phyloP scores from a whole-genome alignment of 1,284 basidiomycete species.

The Boletellus deceptivus region DNA sequence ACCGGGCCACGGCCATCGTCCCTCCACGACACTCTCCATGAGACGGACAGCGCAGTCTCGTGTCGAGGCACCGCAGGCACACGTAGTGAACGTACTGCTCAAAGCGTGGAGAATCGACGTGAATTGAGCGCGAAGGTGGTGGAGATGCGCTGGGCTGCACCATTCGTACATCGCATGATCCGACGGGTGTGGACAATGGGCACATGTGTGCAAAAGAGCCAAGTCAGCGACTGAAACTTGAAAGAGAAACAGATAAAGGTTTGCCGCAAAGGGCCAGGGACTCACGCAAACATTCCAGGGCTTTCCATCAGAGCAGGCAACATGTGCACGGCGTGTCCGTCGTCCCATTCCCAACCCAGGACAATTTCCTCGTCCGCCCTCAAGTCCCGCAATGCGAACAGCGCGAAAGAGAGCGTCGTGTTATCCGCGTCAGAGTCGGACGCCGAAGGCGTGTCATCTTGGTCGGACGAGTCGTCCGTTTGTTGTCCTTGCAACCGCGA shows the following conservation, averaged over 20 bases:
- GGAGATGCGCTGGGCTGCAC: slow-evolving; percentile 48
- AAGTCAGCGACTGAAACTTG: slow-evolving; percentile 4
- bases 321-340: slow-evolving; percentile 83
- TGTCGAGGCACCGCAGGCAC: slow-evolving; percentile 66
- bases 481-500: slow-evolving; percentile 13
- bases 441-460: slow-evolving; percentile 37
- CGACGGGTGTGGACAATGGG: background rate
- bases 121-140: slow-evolving; percentile 61
- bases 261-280: slow-evolving; percentile 9
- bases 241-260: background rate
- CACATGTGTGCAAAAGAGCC: background rate
- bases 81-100: slow-evolving; percentile 72
- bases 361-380: slow-evolving; percentile 85
- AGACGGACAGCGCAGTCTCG: slow-evolving; percentile 65
- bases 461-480: slow-evolving; percentile 18
- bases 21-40: slow-evolving; percentile 64
- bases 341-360: slow-evolving; percentile 96
- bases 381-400: slow-evolving; percentile 82
- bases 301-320: slow-evolving; percentile 69
- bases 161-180: background rate
- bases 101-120: slow-evolving; percentile 72
- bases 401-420: slow-evolving; percentile 67
- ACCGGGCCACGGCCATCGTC: slow-evolving; percentile 29
- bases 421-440: slow-evolving; percentile 33
- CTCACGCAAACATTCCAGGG: slow-evolving; percentile 56